Evolutionary conservation across 441 rosid species (phyloP).

Genomic region (Aleurites moluccanus): DNA sequence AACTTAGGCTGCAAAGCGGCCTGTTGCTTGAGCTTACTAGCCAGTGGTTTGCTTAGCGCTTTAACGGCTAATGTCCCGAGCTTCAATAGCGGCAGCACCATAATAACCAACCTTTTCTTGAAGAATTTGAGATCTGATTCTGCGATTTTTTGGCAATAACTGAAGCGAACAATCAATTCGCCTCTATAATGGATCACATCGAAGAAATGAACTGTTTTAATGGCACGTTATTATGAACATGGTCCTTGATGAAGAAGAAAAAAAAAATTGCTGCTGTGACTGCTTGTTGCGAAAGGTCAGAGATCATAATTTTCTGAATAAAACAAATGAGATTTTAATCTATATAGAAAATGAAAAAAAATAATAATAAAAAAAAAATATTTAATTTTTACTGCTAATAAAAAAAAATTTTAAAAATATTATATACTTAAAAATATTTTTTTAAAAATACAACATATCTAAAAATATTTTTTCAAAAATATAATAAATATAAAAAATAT

Average conservation of each 20-base stretch:
- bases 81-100: constrained; percentile 45
- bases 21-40: constrained; percentile 70
- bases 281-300: neutral
- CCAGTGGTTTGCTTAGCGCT: constrained; percentile 79
- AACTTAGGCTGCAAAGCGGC: constrained; percentile 65
- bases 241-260: neutral
- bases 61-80: constrained; percentile 72
- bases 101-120: neutral
- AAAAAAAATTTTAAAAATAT: too few species aligned
- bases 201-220: neutral
- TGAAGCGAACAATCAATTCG: neutral
- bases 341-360: too few species aligned
- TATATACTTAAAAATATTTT: too few species aligned
- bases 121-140: neutral
- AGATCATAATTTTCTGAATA: too few species aligned
- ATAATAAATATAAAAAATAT: too few species aligned
- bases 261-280: neutral
- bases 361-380: too few species aligned
- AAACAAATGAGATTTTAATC: neutral
- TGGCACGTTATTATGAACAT: neutral
- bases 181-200: neutral
- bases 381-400: too few species aligned
- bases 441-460: too few species aligned
- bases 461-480: too few species aligned
- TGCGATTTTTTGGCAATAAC: neutral